Evolutionary conservation across 306 rosid genomes (phyloP).

Genomic region (Dalbergia cochinchinensis): DNA sequence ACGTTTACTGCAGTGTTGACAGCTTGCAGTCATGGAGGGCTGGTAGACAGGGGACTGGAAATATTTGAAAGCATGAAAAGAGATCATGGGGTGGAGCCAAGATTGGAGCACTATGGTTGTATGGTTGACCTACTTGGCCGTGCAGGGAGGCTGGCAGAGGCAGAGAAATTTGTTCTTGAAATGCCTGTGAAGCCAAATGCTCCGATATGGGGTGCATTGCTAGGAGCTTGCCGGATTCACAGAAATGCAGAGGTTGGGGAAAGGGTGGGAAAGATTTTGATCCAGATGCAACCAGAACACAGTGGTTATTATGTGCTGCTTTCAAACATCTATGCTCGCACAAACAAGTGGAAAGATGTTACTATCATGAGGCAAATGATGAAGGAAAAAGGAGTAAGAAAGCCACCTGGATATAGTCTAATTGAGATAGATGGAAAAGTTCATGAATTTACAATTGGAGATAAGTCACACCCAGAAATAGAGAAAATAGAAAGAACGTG

Average conservation of each 20-base stretch:
- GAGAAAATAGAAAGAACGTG: constrained; percentile 55
- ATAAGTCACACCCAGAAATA: constrained; percentile 59
- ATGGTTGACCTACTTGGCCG: constrained; percentile 61
- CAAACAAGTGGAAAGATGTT: constrained; percentile 58
- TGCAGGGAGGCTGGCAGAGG: constrained; percentile 58
- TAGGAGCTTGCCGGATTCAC: constrained; percentile 61
- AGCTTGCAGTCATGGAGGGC: constrained; percentile 58
- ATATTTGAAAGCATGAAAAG: constrained; percentile 54
- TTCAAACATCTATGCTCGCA: constrained; percentile 56
- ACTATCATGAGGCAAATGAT: constrained; percentile 49
- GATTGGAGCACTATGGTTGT: constrained; percentile 64
- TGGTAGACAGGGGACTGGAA: constrained; percentile 48
- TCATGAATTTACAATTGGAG: constrained; percentile 53
- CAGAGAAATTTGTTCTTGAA: constrained; percentile 57
- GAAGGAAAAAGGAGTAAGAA: constrained; percentile 56
- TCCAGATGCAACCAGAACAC: constrained; percentile 57
- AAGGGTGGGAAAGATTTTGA: constrained; percentile 59
- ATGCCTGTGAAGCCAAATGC: constrained; percentile 61
- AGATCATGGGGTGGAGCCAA: constrained; percentile 48
- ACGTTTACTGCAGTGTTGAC: constrained; percentile 58
- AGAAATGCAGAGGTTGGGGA: constrained; percentile 51
- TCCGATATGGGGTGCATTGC: constrained; percentile 60
- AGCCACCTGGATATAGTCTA: constrained; percentile 54
- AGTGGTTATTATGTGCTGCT: constrained; percentile 60
- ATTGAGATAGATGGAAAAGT: constrained; percentile 60